Conservation (phyloP, 768 basidiomycete genomes). For the Lactarius vividus region DNA sequence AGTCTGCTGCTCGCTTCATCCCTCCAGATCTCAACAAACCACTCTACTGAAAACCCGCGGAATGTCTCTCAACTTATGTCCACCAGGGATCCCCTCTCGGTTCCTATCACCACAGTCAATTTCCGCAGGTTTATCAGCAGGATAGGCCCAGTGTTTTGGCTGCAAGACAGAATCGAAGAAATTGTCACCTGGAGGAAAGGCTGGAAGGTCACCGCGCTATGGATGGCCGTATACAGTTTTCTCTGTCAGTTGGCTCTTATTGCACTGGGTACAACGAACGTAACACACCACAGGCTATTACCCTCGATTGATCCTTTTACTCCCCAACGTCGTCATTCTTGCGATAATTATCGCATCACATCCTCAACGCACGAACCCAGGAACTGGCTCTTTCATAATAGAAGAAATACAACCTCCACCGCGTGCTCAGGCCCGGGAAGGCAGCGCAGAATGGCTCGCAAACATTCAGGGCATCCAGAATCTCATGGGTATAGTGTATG, state of each 20-base stretch:
- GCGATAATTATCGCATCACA: conserved; percentile 65
- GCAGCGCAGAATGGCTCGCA: conserved; percentile 76
- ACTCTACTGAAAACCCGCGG: conserved; percentile 23
- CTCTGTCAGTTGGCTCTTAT: conserved; percentile 55
- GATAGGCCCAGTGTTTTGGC: conserved; percentile 81
- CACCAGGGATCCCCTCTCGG: conserved; percentile 65
- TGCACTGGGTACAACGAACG: conserved; percentile 1
- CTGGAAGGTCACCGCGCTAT: conserved; percentile 66
- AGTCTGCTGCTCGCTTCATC: conserved; percentile 21
- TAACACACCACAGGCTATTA: conserved; percentile 56
- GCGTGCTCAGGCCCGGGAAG: conserved; percentile 49
- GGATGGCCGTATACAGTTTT: conserved; percentile 76
- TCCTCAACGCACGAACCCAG: conserved; percentile 38
- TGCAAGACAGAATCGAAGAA: conserved; percentile 87
- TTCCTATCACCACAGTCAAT: conserved; percentile 74
- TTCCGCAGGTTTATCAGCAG: conserved; percentile 78
- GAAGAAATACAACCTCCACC: conserved; percentile 34
- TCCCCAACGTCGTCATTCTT: conserved; percentile 65
- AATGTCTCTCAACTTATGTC: conserved; percentile 45
- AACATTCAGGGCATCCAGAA: conserved; percentile 91
- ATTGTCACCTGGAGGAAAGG: conserved; percentile 78
- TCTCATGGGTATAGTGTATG: conserved; percentile 81
- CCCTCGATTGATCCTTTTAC: conserved; percentile 64
- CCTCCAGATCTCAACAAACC: conserved; percentile 23
- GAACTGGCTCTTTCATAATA: conserved; percentile 1